Base-by-base conservation (phyloP, 495 filamentous ascomycete species). In the Penicillium maclennaniae region DNA sequence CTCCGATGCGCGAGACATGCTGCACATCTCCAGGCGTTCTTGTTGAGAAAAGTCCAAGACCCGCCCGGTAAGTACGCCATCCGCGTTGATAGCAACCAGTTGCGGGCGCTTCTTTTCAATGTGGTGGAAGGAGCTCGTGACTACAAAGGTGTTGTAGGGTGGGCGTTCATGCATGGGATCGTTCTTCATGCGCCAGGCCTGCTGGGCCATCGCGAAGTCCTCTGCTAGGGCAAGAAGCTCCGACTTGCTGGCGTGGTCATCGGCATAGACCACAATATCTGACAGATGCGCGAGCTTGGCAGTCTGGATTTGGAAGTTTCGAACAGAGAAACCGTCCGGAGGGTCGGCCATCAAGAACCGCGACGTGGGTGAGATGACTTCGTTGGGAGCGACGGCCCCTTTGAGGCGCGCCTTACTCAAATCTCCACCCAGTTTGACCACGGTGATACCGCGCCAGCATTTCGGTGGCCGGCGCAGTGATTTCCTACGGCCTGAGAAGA, bases 231-330 rank as follows among this genome's bases (percentile, higher is more conserved):
- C 78, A 17, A 84, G 69, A 7, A 92, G 76, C 15, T 86, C 79
- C 4, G 72, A 75, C 31, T 69, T 61, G 43, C 66, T 63, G 12
- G 73, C 71, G 17, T 76, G 72, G 53, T 88, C 80, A 50, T 91
- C 87, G 7, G 88, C 88, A 69, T 98, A 98, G 12, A 98, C 79
- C 15, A 98, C 79, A 56, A 98, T 88, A 65, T 98, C 93, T 4
- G 90, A 93, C 21, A 95, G 79, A 53, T 87, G 84, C 27, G 92
- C 91, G 61, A 88, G 75, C 66, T 98, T 98, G 37, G 87, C 88
- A 2, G 89, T 83, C 63, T 98, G 93, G 40, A 97, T 97, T 61
- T 98, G 93, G 60, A 98, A 98, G 68, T 98, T 97, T 20, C 93
- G 83, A 76, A 77, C 88, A 49, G 74, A 97, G 86, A 69, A 87